Evolutionary conservation across 2,329 filamentous ascomycete species (phyloP).

Genomic region (Beauveria medogensis): DNA sequence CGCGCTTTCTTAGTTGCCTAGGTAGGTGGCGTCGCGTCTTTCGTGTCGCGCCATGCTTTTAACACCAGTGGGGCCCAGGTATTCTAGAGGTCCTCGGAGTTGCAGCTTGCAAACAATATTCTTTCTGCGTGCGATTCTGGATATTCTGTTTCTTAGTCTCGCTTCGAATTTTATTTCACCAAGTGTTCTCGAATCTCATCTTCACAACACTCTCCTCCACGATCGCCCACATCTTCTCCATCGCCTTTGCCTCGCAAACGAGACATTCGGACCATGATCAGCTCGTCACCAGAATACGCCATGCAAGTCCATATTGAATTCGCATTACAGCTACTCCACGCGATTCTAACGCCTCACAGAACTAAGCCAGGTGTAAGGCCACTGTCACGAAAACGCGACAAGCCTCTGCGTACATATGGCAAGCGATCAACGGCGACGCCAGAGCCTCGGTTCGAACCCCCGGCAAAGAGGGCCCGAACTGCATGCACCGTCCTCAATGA

Average conservation of each 20-base stretch:
- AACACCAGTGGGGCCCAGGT: neutral
- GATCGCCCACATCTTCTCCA: neutral
- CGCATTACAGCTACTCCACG: neutral
- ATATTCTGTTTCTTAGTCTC: neutral
- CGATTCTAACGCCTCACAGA: conserved; percentile 19
- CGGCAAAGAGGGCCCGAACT: conserved; percentile 19
- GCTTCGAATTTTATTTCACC: neutral
- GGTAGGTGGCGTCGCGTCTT: conserved; percentile 5
- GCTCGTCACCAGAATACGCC: conserved; percentile 23
- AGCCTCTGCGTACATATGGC: conserved; percentile 33
- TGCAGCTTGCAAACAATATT: conserved; percentile 1
- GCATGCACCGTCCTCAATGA: neutral
- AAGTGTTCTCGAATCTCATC: neutral
- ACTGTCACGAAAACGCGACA: conserved; percentile 22
- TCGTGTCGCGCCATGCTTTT: conserved; percentile 3
- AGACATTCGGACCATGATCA: conserved; percentile 14
- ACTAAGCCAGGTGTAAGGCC: conserved; percentile 21
- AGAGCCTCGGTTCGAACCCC: conserved; percentile 19
- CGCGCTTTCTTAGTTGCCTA: conserved; percentile 1
- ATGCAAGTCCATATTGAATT: conserved; percentile 15
- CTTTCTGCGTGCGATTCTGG: neutral
- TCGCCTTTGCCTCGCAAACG: neutral
- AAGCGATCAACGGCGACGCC: conserved; percentile 22
- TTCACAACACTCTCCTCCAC: neutral
- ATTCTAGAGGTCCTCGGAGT: neutral